phyloP scores from a whole-genome alignment of 2,329 filamentous ascomycete genomes.

The Colletotrichum eremochloae region DNA sequence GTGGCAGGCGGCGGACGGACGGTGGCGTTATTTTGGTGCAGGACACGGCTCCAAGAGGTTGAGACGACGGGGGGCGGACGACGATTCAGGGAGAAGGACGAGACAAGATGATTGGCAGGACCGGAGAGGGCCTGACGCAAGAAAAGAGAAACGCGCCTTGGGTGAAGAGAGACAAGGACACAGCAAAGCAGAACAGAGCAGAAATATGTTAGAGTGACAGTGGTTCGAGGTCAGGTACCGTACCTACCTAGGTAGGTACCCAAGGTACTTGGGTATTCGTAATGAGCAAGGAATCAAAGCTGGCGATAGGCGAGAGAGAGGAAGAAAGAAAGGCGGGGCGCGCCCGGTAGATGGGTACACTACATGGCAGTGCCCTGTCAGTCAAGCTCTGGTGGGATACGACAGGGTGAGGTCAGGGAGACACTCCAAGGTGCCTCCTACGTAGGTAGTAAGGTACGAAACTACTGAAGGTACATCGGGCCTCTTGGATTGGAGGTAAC shows the following conservation, averaged over 20 bases:
- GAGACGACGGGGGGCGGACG: slow-evolving; percentile 31
- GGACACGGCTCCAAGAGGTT: slow-evolving; percentile 38
- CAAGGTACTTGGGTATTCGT: background rate
- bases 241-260: background rate
- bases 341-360: slow-evolving; percentile 14
- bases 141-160: slow-evolving; percentile 6
- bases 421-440: slow-evolving; percentile 18
- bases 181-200: background rate
- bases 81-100: slow-evolving; percentile 28
- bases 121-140: slow-evolving; percentile 38
- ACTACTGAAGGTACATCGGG: slow-evolving; percentile 1
- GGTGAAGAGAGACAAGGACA: slow-evolving; percentile 8
- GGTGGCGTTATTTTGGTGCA: slow-evolving; percentile 38
- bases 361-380: slow-evolving; percentile 15
- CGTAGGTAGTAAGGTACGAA: background rate
- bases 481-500: background rate
- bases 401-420: slow-evolving; percentile 14
- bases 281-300: slow-evolving; percentile 12
- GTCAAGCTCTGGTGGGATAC: slow-evolving; percentile 12
- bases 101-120: slow-evolving; percentile 41
- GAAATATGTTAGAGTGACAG: background rate
- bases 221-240: background rate
- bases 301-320: slow-evolving; percentile 19
- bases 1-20: slow-evolving; percentile 33
- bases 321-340: slow-evolving; percentile 10